phyloP scores from a whole-genome alignment of 2,329 filamentous ascomycete genomes.

The Phaeomoniella chlamydospora region DNA sequence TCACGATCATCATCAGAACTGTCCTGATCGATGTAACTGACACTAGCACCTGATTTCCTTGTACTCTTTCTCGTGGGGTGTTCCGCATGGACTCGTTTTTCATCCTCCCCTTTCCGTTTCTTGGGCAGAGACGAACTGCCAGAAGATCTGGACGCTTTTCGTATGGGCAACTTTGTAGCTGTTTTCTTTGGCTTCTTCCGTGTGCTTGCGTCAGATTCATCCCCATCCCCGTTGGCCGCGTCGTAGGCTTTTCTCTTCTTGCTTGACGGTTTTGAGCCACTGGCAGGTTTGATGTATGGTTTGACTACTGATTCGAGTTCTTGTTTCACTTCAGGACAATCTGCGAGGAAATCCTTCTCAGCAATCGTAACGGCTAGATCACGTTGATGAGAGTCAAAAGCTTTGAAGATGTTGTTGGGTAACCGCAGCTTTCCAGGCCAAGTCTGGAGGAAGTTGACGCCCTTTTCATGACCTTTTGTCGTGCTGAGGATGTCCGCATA shows the following conservation, averaged over 20 bases:
- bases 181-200: conserved; percentile 10
- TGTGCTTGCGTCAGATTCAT: conserved; percentile 6
- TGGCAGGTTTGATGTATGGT: conserved; percentile 42
- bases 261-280: conserved; percentile 21
- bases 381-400: conserved; percentile 52
- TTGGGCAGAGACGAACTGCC: conserved; percentile 7
- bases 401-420: conserved; percentile 62
- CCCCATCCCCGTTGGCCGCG: conserved; percentile 9
- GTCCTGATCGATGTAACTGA: conserved; percentile 27
- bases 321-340: conserved; percentile 54
- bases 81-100: conserved; percentile 9
- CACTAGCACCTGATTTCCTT: conserved; percentile 17
- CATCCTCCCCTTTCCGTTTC: conserved; percentile 24
- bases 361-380: conserved; percentile 72
- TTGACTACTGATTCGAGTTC: conserved; percentile 65
- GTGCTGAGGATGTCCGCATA: conserved; percentile 80
- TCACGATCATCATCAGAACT: conserved; percentile 29
- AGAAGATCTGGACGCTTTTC: conserved; percentile 3
- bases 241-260: conserved; percentile 21
- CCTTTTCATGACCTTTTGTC: conserved; percentile 26
- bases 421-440: conserved; percentile 70
- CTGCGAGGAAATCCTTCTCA: conserved; percentile 65
- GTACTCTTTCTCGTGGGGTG: conserved; percentile 21
- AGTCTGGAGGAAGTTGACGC: conserved; percentile 52
- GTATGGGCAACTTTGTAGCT: conserved; percentile 7